phyloP scores from a whole-genome alignment of 768 basidiomycete species.

The Pleurotus djamor region DNA sequence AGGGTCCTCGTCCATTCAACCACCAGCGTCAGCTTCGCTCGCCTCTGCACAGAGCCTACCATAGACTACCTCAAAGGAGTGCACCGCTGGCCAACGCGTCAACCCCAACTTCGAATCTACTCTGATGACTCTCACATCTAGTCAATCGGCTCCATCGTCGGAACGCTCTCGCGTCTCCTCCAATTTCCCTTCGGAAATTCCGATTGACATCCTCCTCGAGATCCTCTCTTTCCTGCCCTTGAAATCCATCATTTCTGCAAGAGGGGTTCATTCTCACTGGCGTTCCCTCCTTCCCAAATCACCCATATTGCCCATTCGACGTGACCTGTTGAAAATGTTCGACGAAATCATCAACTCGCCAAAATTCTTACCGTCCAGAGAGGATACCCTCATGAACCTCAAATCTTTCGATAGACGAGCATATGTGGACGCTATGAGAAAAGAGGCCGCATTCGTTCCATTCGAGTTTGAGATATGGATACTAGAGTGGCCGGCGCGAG shows the following conservation, averaged over 20 bases:
- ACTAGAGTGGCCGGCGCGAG: constrained; percentile 7
- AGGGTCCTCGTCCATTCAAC: too few relatives aligned
- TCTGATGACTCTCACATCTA: background rate
- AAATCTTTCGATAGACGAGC: background rate
- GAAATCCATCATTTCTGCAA: constrained; percentile 4
- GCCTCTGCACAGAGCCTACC: too few relatives aligned
- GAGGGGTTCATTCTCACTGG: constrained; percentile 1
- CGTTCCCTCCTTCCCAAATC: background rate
- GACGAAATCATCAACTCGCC: background rate
- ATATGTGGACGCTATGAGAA: background rate
- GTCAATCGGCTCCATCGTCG: background rate
- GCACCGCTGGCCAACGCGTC: too few relatives aligned
- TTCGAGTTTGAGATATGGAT: constrained; percentile 4
- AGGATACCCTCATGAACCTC: background rate
- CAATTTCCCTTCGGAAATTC: background rate
- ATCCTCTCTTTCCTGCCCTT: constrained; percentile 7
- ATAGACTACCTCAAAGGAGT: too few relatives aligned
- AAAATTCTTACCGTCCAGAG: background rate
- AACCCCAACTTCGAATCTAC: too few relatives aligned
- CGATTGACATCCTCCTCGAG: constrained; percentile 1
- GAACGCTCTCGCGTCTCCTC: background rate
- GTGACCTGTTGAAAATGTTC: background rate
- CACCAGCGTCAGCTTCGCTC: too few relatives aligned
- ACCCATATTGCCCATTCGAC: constrained; percentile 1
- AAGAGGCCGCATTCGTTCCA: background rate